These are phyloP conservation scores for Globisporangium ultimum DNA, from an alignment of 352 stramenopile species.

Conservation along the genomic window DNA sequence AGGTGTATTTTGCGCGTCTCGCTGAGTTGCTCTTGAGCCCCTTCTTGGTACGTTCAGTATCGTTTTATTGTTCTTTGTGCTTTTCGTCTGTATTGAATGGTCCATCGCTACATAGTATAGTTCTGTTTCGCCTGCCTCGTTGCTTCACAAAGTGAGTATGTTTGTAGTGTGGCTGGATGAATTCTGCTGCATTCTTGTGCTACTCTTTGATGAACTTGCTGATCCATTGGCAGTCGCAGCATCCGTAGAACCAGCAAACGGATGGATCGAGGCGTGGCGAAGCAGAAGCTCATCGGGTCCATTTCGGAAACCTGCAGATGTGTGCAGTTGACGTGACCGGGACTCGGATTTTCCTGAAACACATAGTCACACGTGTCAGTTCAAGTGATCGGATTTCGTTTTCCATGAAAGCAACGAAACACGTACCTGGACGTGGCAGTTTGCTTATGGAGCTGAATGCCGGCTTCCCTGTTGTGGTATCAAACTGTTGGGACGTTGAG, in stretches of 20 bases:
- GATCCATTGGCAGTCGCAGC: not conserved
- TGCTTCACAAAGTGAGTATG: constrained; percentile 61
- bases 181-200: constrained; percentile 6
- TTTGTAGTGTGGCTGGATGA: constrained; percentile 26
- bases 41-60: constrained; percentile 1
- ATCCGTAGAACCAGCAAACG: constrained; percentile 12
- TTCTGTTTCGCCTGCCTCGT: not conserved
- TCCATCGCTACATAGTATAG: too few relatives aligned
- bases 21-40: not conserved
- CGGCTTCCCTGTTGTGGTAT: constrained; percentile 1
- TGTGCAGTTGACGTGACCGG: constrained; percentile 40
- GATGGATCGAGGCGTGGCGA: constrained; percentile 25
- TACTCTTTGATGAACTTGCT: not conserved
- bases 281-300: constrained; percentile 50
- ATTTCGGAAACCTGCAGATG: constrained; percentile 42
- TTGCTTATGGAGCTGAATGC: constrained; percentile 3
- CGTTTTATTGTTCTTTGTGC: constrained; percentile 7
- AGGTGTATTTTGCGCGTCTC: constrained; percentile 58
- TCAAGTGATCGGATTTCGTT: not conserved
- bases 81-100: too few relatives aligned
- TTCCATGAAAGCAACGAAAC: not conserved
- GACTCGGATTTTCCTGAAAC: constrained; percentile 4
- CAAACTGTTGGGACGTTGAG: constrained; percentile 9
- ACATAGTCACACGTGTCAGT: not conserved
- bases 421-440: constrained; percentile 8